Conservation (phyloP, 305 asterid species). For the Fraxinus paxiana region DNA sequence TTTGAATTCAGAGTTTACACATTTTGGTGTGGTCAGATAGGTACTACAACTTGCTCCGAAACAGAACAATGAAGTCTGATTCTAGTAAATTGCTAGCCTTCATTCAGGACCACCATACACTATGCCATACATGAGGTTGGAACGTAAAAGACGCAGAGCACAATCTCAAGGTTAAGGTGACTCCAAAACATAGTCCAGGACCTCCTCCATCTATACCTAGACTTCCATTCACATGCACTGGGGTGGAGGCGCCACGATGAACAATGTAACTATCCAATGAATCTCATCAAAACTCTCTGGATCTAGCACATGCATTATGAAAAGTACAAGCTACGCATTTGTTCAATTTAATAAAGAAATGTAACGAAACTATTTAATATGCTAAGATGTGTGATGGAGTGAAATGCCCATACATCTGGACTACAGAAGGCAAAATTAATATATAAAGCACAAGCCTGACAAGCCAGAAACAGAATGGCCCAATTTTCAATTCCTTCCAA, state of each 20-base stretch:
- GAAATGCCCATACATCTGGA: neutral
- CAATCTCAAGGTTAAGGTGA: neutral
- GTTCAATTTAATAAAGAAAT: neutral
- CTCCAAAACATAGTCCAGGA: neutral
- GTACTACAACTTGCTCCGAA: neutral
- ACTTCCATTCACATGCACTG: neutral
- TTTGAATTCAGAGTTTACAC: neutral
- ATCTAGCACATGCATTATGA: neutral
- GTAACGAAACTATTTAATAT: neutral
- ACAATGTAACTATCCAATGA: neutral
- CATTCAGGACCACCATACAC: neutral
- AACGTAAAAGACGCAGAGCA: neutral
- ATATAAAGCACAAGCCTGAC: neutral
- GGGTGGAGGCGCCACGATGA: neutral
- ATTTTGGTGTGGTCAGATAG: neutral
- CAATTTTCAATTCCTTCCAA: neutral
- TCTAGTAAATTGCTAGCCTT: neutral
- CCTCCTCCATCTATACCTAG: neutral
- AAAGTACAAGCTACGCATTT: neutral
- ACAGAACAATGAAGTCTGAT: neutral
- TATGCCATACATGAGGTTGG: neutral
- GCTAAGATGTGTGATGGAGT: neutral
- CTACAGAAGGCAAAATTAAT: neutral
- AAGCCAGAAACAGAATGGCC: neutral
- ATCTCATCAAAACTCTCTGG: neutral